Percentiles rank a stretch among this genome's conserved stretches.
These are phyloP conservation scores for Sporothrix pallida DNA, from an alignment of 2,329 filamentous ascomycete genomes.

Conservation along the genomic window DNA sequence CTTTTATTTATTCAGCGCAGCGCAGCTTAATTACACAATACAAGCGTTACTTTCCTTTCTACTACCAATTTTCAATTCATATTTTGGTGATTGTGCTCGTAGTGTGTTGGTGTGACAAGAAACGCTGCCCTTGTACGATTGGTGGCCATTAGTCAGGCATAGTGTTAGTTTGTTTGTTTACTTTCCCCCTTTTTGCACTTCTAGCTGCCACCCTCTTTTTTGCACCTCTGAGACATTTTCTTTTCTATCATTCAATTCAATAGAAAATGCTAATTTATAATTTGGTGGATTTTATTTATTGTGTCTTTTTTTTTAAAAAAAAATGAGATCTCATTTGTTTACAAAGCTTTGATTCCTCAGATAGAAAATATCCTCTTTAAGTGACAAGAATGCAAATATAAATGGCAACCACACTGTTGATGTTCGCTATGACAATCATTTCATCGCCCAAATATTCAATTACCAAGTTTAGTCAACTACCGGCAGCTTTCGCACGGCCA, in stretches of 20 bases:
- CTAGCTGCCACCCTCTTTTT: not conserved
- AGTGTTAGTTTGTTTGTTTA: not conserved
- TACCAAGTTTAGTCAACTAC: not conserved
- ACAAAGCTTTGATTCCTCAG: too few relatives aligned
- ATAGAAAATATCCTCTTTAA: too few relatives aligned
- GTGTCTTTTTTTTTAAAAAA: not conserved
- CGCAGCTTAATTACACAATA: not conserved
- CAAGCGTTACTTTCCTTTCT: not conserved
- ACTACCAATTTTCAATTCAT: not conserved
- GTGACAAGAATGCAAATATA: too few relatives aligned
- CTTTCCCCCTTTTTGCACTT: conserved; percentile 3
- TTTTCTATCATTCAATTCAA: too few relatives aligned
- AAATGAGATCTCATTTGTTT: not conserved
- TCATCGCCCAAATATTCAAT: not conserved
- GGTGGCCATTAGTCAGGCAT: not conserved
- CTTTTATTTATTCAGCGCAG: not conserved
- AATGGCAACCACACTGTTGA: not conserved
- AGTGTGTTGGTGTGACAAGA: not conserved
- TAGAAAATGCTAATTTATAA: not conserved
- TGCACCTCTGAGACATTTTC: too few relatives aligned
- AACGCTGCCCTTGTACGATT: not conserved
- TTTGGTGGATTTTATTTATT: not conserved
- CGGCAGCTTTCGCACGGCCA: not conserved
- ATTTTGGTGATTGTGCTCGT: not conserved
- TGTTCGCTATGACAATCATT: not conserved